A percentile compares a stretch with the other conserved stretches of the same genome.
phyloP scores from a whole-genome alignment of 2,329 filamentous ascomycete genomes.

The Diaporthe amygdali region DNA sequence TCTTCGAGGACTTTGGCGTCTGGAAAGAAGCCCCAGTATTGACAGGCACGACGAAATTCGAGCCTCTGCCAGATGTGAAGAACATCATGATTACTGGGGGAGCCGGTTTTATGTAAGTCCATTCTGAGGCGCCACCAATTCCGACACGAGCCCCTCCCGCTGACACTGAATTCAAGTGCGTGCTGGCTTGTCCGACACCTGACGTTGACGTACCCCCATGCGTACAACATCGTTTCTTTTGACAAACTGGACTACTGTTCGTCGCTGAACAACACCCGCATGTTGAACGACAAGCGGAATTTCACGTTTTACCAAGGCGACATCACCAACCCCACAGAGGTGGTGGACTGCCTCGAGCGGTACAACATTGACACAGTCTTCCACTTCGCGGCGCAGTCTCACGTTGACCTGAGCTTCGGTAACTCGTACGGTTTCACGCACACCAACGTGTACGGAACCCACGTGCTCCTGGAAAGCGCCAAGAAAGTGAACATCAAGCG shows the following conservation, averaged over 20 bases:
- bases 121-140: neutral
- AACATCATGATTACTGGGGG: constrained; percentile 87
- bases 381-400: constrained; percentile 86
- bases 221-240: constrained; percentile 82
- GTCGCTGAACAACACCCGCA: constrained; percentile 78
- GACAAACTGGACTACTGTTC: constrained; percentile 87
- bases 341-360: constrained; percentile 72
- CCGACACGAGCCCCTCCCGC: neutral
- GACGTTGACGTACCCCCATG: constrained; percentile 71
- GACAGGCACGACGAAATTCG: constrained; percentile 72
- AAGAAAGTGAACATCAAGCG: constrained; percentile 72
- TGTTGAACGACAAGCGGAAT: constrained; percentile 70
- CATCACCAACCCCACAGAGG: constrained; percentile 72
- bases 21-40: constrained; percentile 77
- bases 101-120: constrained; percentile 80
- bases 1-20: constrained; percentile 65
- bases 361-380: constrained; percentile 80
- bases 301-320: constrained; percentile 83
- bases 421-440: constrained; percentile 83
- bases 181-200: constrained; percentile 85
- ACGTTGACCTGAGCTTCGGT: constrained; percentile 82
- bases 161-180: constrained; percentile 56
- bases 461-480: constrained; percentile 78
- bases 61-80: constrained; percentile 70
- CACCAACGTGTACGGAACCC: constrained; percentile 85